Percentiles rank a stretch among this genome's conserved stretches.
phyloP scores from a whole-genome alignment of 2,329 filamentous ascomycete genomes.

The Akanthomyces uredinophilus region DNA sequence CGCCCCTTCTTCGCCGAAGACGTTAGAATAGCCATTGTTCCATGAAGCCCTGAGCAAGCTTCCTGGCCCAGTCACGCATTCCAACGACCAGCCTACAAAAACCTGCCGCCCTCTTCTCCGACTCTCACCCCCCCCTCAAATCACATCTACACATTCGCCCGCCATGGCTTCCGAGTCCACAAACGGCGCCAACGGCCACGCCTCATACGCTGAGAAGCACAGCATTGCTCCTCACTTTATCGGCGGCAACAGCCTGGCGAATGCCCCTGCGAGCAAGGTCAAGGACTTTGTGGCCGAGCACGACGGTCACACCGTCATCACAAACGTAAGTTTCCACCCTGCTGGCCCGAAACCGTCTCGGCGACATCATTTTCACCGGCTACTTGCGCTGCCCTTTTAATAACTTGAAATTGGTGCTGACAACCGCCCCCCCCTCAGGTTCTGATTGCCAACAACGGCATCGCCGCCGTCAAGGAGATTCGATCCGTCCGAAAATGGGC shows the following conservation, averaged over 20 bases:
- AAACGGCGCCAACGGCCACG: conserved; percentile 49
- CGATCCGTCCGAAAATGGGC: conserved; percentile 99
- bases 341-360: not conserved
- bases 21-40: not conserved
- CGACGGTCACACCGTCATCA: conserved; percentile 96
- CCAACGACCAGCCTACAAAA: not conserved
- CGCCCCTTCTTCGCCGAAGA: conserved; percentile 13
- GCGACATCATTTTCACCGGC: not conserved
- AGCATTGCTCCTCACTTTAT: conserved; percentile 91
- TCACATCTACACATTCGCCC: conserved; percentile 24
- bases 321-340: conserved; percentile 63
- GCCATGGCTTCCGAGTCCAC: conserved; percentile 45
- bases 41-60: conserved; percentile 12
- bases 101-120: not conserved
- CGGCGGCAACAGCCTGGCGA: conserved; percentile 81
- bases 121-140: conserved; percentile 8
- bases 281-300: conserved; percentile 92
- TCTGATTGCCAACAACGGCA: conserved; percentile 98
- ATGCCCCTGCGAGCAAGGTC: conserved; percentile 76
- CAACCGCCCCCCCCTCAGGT: conserved; percentile 53
- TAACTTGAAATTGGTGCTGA: not conserved
- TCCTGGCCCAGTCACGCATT: conserved; percentile 1
- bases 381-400: no score
- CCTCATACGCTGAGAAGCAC: conserved; percentile 74
- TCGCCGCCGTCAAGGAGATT: conserved; percentile 98